Base-by-base conservation (phyloP, 164 flowering plant species). In the Houttuynia cordata region DNA sequence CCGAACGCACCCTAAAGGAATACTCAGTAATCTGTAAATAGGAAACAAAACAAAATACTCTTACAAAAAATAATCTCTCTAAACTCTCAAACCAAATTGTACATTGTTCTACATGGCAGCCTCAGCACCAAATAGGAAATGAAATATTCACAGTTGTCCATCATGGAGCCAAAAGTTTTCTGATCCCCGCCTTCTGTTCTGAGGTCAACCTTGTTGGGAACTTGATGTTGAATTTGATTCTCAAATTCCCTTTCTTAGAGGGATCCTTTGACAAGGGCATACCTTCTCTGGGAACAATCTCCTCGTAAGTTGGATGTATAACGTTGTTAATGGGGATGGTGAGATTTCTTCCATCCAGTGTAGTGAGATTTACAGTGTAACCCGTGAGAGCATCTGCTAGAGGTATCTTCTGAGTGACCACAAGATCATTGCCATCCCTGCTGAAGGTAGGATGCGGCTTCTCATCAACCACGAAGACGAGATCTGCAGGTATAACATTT, bases 261-360 rank as follows among this genome's bases (percentile, higher is more conserved):
- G 92, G 90, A 10, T 88, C 90, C 70, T 88, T 88, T 0, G 92
- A 85, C 3, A 84, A 61, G 0, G 96, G 96, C 96, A 88, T 88
- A 4, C 96, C 96, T 68, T 88, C 92, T 47, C 68, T 71, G 0
- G 85, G 88, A 0, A 82, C 84, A n/a, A 82, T 67, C 70, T 88
- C 88, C 64, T 83, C 92, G 34, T 88, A 78, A 52, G 19, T 68
- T 5, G 91, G 92, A 58, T 81, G 79, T 17, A 85, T 81, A 55
- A 82, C 78, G 63, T 54, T 74, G 68, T 74, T 77, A 49, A 85
- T 74, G 2, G 92, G 82, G 23, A 85, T 73, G 20, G 75, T 80
- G 51, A 87, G 62, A 53, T 8, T 83, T 68, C 96, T 78, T 1
- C 92, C 96, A 69, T 88, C 96, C 0, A 88, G 71, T 0, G 88